Conservation (phyloP, 2,329 filamentous ascomycete species). For the Nemania sp. region DNA sequence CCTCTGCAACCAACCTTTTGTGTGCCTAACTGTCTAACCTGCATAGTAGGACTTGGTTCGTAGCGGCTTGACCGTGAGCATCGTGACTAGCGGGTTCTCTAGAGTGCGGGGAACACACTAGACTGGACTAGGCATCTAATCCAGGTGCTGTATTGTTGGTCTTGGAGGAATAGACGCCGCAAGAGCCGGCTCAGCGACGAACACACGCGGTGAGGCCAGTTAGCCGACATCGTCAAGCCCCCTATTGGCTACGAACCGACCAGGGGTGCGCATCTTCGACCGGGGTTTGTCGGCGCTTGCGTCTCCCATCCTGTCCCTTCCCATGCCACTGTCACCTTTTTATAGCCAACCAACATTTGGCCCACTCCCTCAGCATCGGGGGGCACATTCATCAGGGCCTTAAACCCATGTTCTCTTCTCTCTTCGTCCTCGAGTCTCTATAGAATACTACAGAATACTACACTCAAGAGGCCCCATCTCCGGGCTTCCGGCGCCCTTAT, state of each 20-base stretch:
- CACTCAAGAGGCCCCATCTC: slow-evolving; percentile 22
- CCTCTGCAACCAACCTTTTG: no score
- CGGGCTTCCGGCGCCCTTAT: slow-evolving; percentile 24
- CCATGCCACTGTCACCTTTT: slow-evolving; percentile 49
- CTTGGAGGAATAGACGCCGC: slow-evolving; percentile 46
- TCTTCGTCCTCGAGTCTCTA: slow-evolving; percentile 38
- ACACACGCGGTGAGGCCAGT: slow-evolving; percentile 42
- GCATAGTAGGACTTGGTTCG: neutral
- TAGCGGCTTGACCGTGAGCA: slow-evolving; percentile 1
- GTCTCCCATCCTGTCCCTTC: slow-evolving; percentile 48
- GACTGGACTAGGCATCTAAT: neutral
- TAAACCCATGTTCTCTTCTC: slow-evolving; percentile 28
- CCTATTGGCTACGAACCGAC: slow-evolving; percentile 44
- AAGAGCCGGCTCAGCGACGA: slow-evolving; percentile 40
- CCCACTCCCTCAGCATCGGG: slow-evolving; percentile 45
- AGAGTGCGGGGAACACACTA: slow-evolving; percentile 18
- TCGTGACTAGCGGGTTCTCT: neutral
- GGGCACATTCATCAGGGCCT: slow-evolving; percentile 36
- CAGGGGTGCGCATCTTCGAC: slow-evolving; percentile 41
- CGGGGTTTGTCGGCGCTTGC: slow-evolving; percentile 54
- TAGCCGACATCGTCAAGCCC: slow-evolving; percentile 47
- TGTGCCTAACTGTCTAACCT: neutral
- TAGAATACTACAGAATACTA: slow-evolving; percentile 29
- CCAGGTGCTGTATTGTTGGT: slow-evolving; percentile 1
- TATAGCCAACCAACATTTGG: slow-evolving; percentile 54